Conservation (phyloP, 768 basidiomycete species). For the Mycena kentingensis region DNA sequence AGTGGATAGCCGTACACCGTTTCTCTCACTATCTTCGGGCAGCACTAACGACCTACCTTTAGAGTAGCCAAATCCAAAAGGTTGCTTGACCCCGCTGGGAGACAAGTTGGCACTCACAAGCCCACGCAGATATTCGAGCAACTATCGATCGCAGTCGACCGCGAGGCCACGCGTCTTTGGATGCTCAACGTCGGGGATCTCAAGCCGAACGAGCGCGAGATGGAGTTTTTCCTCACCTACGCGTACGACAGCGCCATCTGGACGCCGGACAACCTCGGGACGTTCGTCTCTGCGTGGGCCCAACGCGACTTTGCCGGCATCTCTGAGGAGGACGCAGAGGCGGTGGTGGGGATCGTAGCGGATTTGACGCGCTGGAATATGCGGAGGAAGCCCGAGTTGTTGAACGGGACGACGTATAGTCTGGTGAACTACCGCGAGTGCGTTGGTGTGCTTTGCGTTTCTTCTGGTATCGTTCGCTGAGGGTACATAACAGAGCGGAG, state of each 20-base stretch:
- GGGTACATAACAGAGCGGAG: conserved; percentile 57
- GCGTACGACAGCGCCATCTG: conserved; percentile 63
- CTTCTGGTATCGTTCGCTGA: neutral
- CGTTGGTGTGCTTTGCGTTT: conserved; percentile 24
- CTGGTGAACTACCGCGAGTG: conserved; percentile 71
- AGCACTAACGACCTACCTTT: conserved; percentile 6
- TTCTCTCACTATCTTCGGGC: neutral
- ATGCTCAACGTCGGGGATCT: conserved; percentile 77
- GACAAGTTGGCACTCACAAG: neutral
- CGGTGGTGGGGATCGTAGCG: conserved; percentile 53
- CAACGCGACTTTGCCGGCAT: conserved; percentile 60
- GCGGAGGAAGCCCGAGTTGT: conserved; percentile 65
- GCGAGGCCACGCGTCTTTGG: conserved; percentile 63
- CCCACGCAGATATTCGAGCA: conserved; percentile 57
- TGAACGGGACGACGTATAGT: conserved; percentile 63
- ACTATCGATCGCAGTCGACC: conserved; percentile 64
- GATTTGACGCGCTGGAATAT: conserved; percentile 61
- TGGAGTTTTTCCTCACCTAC: conserved; percentile 66
- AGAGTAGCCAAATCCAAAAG: conserved; percentile 59
- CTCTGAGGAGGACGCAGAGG: conserved; percentile 37
- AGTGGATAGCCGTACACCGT: conserved; percentile 62
- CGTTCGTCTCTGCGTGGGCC: conserved; percentile 60
- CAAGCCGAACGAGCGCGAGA: conserved; percentile 72
- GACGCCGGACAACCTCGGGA: conserved; percentile 53
- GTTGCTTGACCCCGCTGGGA: conserved; percentile 22